phyloP scores from a whole-genome alignment of 1,139 yeast genomes.

The Ogataea hybrid region DNA sequence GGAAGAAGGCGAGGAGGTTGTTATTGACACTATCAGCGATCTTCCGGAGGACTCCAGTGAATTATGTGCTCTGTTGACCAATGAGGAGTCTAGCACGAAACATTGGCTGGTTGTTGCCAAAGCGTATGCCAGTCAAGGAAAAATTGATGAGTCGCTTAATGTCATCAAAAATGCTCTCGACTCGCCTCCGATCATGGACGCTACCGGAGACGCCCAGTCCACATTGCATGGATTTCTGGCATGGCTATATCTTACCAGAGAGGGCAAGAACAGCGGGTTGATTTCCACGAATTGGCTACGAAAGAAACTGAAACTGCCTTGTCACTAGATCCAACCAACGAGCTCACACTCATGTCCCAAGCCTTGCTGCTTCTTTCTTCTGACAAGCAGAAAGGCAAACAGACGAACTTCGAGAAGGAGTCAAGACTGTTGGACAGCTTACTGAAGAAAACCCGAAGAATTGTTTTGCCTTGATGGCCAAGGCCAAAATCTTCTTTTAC shows the following conservation, averaged over 20 bases:
- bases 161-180: conserved; percentile 63
- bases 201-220: conserved; percentile 45
- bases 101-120: conserved; percentile 85
- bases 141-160: conserved; percentile 59
- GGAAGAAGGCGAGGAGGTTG: conserved; percentile 63
- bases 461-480: conserved; percentile 76
- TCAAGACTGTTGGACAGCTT: conserved; percentile 58
- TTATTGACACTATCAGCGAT: conserved; percentile 66
- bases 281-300: conserved; percentile 25
- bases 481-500: conserved; percentile 76
- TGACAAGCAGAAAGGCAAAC: conserved; percentile 24
- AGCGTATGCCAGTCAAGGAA: conserved; percentile 69
- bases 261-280: conserved; percentile 16
- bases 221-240: conserved; percentile 62
- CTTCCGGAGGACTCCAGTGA: conserved; percentile 89
- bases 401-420: conserved; percentile 55
- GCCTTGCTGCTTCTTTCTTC: conserved; percentile 29
- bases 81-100: conserved; percentile 71
- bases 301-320: conserved; percentile 27
- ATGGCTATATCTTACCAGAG: conserved; percentile 67
- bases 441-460: conserved; percentile 50
- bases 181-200: conserved; percentile 36
- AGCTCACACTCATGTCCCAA: conserved; percentile 26
- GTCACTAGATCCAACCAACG: conserved; percentile 23
- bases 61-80: conserved; percentile 70